phyloP scores from a whole-genome alignment of 176 grass and related monocot species.

The Phoenix dactylifera region DNA sequence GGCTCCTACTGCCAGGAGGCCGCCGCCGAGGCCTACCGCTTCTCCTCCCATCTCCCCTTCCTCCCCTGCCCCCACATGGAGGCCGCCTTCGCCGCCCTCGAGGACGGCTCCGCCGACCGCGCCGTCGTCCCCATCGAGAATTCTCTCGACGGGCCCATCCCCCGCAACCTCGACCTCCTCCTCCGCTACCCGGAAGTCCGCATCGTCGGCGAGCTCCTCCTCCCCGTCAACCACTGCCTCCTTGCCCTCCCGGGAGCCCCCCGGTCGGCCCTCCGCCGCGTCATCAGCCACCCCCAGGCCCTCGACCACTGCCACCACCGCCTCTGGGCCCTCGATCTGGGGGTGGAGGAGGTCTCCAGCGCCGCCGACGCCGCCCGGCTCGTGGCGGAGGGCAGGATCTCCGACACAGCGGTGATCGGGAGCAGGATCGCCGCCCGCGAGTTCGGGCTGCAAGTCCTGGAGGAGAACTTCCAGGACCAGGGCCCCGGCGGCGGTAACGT shows the following conservation, averaged over 20 bases:
- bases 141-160: conserved; percentile 28
- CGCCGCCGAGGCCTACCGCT: conserved; percentile 8
- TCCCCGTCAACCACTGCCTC: conserved; percentile 36
- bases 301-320: conserved; percentile 18
- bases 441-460: conserved; percentile 22
- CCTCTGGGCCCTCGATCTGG: conserved; percentile 2
- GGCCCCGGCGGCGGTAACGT: conserved; percentile 7
- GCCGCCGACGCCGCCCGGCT: conserved; percentile 16
- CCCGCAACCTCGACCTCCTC: conserved; percentile 29
- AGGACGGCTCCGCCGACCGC: conserved; percentile 20
- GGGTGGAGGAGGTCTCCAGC: conserved; percentile 15
- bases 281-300: conserved; percentile 31
- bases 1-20: conserved; percentile 33
- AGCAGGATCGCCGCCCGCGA: conserved; percentile 20
- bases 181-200: conserved; percentile 25
- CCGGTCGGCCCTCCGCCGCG: conserved; percentile 12
- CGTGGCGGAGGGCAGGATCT: conserved; percentile 13
- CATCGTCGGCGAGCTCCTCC: conserved; percentile 21
- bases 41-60: background rate
- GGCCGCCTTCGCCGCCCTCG: conserved; percentile 21
- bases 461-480: conserved; percentile 23
- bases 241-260: conserved; percentile 9
- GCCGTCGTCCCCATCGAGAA: conserved; percentile 32
- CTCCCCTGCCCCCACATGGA: conserved; percentile 17
- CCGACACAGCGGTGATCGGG: conserved; percentile 27